Evolutionary conservation across 2,329 filamentous ascomycete species (phyloP).

Genomic region (Penicillium sp.): DNA sequence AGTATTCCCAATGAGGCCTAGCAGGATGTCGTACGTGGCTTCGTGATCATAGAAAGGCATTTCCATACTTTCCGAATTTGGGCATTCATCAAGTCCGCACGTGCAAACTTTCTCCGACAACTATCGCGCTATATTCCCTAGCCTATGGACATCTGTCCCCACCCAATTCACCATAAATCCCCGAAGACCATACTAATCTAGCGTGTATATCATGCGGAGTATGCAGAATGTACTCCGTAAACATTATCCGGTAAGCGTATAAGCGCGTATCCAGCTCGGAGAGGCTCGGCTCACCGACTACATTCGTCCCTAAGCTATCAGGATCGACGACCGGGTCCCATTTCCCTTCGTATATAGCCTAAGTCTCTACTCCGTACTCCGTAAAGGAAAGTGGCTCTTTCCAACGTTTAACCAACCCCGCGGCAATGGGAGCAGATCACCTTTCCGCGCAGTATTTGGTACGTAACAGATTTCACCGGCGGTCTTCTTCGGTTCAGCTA

Average conservation of each 20-base stretch:
- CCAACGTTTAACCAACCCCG: not conserved
- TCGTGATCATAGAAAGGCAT: not conserved
- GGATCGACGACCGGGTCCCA: conserved; percentile 13
- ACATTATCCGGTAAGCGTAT: not conserved
- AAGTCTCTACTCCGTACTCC: not conserved
- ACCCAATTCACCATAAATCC: not conserved
- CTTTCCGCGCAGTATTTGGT: not conserved
- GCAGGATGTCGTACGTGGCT: not conserved
- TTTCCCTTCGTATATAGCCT: conserved; percentile 6
- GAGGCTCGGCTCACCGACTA: not conserved
- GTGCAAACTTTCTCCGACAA: not conserved
- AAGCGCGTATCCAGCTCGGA: not conserved
- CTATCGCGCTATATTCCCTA: conserved; percentile 2
- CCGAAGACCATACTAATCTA: not conserved
- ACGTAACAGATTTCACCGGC: conserved; percentile 8
- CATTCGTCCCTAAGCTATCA: conserved; percentile 5
- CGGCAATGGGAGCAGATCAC: not conserved
- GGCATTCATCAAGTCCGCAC: not conserved
- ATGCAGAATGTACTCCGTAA: not conserved
- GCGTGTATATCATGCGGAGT: conserved; percentile 1
- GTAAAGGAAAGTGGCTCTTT: conserved; percentile 12
- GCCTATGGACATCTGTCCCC: not conserved
- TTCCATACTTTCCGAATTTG: not conserved
- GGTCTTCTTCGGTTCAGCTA: not conserved
- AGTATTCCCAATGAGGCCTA: not conserved